Base-by-base conservation (phyloP, 148 eudicot species). In the Nepenthes gracilis region DNA sequence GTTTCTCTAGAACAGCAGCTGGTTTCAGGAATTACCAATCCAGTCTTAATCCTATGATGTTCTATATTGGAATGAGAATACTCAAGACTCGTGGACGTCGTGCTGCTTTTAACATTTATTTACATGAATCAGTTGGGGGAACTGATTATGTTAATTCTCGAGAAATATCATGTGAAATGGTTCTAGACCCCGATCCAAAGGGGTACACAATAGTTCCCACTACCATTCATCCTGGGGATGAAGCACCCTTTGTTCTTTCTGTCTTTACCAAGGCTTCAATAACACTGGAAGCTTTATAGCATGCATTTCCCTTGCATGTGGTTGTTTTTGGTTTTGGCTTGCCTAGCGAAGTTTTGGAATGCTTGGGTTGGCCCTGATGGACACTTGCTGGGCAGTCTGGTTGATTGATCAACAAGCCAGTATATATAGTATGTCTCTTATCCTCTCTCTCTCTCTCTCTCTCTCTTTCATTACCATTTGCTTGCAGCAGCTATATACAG, bases 151-250 rank as follows among this genome's bases (percentile, higher is more conserved):
- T 94, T 10, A 94, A 94, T 81, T 94, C 99, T 56, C 74, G 99
- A 57, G 99, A 94, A 80, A 89, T 94, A 89, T 94, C 99, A n/a
- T 94, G 99, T 73, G 99, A 94, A 78, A 94, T 94, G 99, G 97
- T 94, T 60, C 80, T 94, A 34, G 99, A 94, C 40, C 99, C 97
- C 47, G 97, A 94, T 69, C 95, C 99, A n/a, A 94, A 78, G 77
- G 99, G 99, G 59, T 94, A 89, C 68, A 94, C 99, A 9, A 89
- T 94, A 68, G 99, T 94, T 60, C 99, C 99, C 34, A 94, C 99
- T 2, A 94, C 96, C 34, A 81, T 86, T 54, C 97, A 86, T 67
- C 99, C 99, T 13, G 99, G 99, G 64, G 99, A 94, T 80, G 99
- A 94, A 80, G 99, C 99, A 32, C 99, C 99, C 3, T 94, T 94